Percentiles rank a stretch among this genome's conserved stretches.
Conservation (phyloP, 257 asterid genomes). For the Solanum arcanum region DNA sequence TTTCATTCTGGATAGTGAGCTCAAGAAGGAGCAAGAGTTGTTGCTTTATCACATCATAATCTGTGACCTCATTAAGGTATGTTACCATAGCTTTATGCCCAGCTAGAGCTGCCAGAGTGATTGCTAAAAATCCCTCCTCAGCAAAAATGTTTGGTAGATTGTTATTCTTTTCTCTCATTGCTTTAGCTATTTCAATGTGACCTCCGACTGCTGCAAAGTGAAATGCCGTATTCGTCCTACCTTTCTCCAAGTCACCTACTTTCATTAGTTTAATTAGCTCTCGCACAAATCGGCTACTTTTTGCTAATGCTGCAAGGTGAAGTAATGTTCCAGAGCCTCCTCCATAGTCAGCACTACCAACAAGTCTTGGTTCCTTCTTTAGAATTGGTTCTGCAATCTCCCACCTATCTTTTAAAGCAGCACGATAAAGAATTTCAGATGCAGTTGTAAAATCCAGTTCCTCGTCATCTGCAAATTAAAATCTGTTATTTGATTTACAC, state of each 20-base stretch:
- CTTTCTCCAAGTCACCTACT: neutral
- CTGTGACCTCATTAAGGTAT: neutral
- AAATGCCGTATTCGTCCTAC: neutral
- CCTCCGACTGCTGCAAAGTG: constrained; percentile 8
- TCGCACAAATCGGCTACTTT: neutral
- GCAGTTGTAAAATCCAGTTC: neutral
- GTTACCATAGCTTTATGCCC: constrained; percentile 3
- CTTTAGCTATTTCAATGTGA: neutral
- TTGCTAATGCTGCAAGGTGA: constrained; percentile 4
- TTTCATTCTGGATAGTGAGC: neutral
- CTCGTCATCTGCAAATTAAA: neutral
- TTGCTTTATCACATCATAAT: neutral
- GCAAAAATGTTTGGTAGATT: neutral
- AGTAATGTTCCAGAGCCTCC: neutral
- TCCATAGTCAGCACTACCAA: neutral
- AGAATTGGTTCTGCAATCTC: neutral
- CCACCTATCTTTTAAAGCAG: neutral
- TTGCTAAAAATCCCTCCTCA: neutral
- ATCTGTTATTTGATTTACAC: no score
- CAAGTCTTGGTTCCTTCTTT: neutral
- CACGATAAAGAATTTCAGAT: no score
- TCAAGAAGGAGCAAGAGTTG: neutral
- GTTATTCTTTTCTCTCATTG: neutral
- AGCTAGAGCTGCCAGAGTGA: neutral
- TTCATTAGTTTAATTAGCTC: neutral